phyloP scores from a whole-genome alignment of 306 rosid species.

The Glycine soja region DNA sequence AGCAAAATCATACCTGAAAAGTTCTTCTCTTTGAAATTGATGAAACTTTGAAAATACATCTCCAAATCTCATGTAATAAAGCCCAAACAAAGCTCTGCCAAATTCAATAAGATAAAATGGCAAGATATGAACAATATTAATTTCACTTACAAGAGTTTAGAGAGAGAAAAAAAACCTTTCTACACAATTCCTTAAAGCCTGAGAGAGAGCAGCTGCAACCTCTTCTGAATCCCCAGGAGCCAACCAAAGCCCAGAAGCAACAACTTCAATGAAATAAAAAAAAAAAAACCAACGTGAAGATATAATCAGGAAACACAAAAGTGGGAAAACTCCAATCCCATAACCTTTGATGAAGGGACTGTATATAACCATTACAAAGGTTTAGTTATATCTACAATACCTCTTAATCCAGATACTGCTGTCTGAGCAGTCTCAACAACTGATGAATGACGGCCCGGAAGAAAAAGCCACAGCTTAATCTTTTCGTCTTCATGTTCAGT shows the following conservation, averaged over 20 bases:
- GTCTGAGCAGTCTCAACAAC: constrained; percentile 81
- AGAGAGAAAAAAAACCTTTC: constrained; percentile 3
- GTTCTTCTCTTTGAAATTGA: constrained; percentile 77
- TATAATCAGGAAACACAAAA: constrained; percentile 36
- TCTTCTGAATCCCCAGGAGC: constrained; percentile 99
- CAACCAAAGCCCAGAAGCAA: constrained; percentile 92
- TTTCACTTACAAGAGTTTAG: constrained; percentile 29
- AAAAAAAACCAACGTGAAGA: constrained; percentile 3
- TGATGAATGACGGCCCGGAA: constrained; percentile 85
- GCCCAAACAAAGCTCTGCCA: constrained; percentile 76
- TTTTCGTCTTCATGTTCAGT: constrained; percentile 75
- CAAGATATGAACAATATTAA: constrained; percentile 45
- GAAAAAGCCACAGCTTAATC: constrained; percentile 96
- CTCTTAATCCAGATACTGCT: constrained; percentile 81
- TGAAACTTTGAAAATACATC: constrained; percentile 89
- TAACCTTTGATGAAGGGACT: constrained; percentile 34
- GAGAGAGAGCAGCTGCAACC: constrained; percentile 94
- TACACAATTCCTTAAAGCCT: constrained; percentile 90
- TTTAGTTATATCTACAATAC: constrained; percentile 53
- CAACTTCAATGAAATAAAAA: constrained; percentile 56
- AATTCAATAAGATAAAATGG: constrained; percentile 46
- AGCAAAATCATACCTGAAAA: constrained; percentile 65
- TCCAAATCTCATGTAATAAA: constrained; percentile 89
- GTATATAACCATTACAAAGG: constrained; percentile 31
- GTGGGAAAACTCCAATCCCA: constrained; percentile 9